phyloP scores from a whole-genome alignment of 148 eudicot genomes.

The Pharnaceum exiguum region DNA sequence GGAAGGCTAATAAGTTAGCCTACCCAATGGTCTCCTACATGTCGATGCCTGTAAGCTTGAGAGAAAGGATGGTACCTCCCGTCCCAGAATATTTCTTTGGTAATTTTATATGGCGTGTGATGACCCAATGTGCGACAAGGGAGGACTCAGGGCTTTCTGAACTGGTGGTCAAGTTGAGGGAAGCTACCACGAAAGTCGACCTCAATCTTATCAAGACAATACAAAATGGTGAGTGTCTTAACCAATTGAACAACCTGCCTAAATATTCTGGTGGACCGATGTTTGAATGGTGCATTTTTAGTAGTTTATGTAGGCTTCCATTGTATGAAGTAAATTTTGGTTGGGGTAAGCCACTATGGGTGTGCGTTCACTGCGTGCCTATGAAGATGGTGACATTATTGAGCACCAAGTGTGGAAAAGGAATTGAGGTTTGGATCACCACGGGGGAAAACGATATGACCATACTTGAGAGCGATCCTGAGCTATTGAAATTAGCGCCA shows the following conservation, averaged over 20 bases:
- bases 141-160: background rate
- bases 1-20: background rate
- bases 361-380: background rate
- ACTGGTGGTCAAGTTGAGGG: background rate
- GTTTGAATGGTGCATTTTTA: background rate
- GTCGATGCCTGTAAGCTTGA: slow-evolving; percentile 18
- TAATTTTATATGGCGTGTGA: background rate
- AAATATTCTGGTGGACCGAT: background rate
- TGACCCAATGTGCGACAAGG: too few relatives aligned
- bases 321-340: slow-evolving; percentile 29
- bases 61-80: slow-evolving; percentile 2
- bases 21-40: background rate
- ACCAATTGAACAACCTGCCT: background rate
- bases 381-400: slow-evolving; percentile 1
- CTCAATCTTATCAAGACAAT: background rate
- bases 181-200: background rate
- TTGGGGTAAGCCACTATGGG: slow-evolving; percentile 29
- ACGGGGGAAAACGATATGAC: background rate
- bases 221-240: background rate
- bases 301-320: slow-evolving; percentile 21
- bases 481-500: background rate
- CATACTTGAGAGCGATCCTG: background rate
- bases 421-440: slow-evolving; percentile 11
- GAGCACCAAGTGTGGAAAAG: slow-evolving; percentile 3
- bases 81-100: slow-evolving; percentile 10